phyloP scores from a whole-genome alignment of 306 rosid species.

The Nissolia schottii region DNA sequence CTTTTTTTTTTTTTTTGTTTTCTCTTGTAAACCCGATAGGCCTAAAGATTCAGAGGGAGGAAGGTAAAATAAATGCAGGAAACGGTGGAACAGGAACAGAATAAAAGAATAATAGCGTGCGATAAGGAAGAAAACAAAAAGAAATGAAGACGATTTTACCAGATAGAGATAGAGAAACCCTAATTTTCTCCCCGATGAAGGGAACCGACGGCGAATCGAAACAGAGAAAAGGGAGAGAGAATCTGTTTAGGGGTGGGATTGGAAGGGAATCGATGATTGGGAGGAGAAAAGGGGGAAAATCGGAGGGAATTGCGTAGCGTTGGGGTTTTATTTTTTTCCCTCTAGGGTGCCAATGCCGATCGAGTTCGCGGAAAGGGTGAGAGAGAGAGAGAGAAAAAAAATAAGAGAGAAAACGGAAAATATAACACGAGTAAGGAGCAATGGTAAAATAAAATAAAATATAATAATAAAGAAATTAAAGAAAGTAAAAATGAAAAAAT shows the following conservation, averaged over 20 bases:
- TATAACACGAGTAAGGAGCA: background rate
- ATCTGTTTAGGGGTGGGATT: background rate
- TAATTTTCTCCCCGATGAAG: slow-evolving; percentile 29
- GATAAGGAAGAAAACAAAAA: background rate
- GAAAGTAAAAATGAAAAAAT: background rate
- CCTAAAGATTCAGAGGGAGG: background rate
- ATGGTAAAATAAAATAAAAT: background rate
- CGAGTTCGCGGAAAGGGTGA: slow-evolving; percentile 37
- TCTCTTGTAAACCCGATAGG: slow-evolving; percentile 11
- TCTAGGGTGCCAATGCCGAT: slow-evolving; percentile 52
- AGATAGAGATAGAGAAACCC: slow-evolving; percentile 38
- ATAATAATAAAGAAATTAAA: background rate
- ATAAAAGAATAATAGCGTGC: slow-evolving; percentile 4
- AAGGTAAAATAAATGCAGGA: background rate
- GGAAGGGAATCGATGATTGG: background rate
- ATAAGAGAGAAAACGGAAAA: background rate
- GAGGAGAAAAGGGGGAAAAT: slow-evolving; percentile 10
- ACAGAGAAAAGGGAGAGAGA: background rate
- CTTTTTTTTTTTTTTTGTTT: background rate
- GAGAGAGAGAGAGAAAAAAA: background rate
- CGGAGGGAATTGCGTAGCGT: slow-evolving; percentile 3
- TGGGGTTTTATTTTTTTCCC: slow-evolving; percentile 25
- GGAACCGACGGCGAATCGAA: slow-evolving; percentile 23
- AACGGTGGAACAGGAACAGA: background rate
- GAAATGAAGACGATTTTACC: slow-evolving; percentile 18